Conservation (phyloP, 106 monocot species). For the Posidonia australis region DNA sequence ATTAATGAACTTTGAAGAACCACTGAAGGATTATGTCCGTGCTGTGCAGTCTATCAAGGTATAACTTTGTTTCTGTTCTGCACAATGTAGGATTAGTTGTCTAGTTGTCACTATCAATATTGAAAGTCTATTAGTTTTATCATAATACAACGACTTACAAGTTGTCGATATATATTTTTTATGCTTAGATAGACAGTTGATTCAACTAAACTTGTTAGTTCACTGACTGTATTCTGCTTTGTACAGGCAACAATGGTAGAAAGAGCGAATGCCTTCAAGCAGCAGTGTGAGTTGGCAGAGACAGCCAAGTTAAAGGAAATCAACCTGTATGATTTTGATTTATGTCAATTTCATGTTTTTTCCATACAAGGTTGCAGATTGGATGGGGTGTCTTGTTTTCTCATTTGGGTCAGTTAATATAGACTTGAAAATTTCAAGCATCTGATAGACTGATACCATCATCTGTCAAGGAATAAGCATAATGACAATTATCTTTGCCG, state of each 20-base stretch:
- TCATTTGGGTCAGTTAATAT: too few species aligned
- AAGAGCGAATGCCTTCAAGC: slow-evolving; percentile 94
- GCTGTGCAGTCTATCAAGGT: slow-evolving; percentile 98
- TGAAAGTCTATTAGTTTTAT: too few species aligned
- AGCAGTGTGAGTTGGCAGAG: slow-evolving; percentile 82
- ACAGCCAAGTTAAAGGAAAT: slow-evolving; percentile 83
- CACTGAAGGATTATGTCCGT: slow-evolving; percentile 92
- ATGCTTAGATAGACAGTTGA: not conserved
- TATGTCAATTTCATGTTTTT: not conserved
- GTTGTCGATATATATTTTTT: not conserved
- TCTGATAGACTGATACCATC: too few species aligned
- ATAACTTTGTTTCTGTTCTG: too few species aligned
- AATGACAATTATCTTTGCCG: too few species aligned
- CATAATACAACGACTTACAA: too few species aligned
- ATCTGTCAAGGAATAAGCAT: too few species aligned
- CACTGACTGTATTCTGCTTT: slow-evolving; percentile 3
- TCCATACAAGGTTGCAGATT: not conserved
- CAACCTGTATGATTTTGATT: slow-evolving; percentile 58
- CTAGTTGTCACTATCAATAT: too few species aligned
- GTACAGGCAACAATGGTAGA: slow-evolving; percentile 79
- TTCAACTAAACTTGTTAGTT: not conserved
- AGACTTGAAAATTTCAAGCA: too few species aligned
- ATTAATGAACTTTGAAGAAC: slow-evolving; percentile 96
- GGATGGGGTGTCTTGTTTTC: too few species aligned
- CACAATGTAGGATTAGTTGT: too few species aligned